A percentile compares a stretch with the other conserved stretches of the same genome.
phyloP scores from a whole-genome alignment of 805 yeast species.

The Ogataea paraovalis region DNA sequence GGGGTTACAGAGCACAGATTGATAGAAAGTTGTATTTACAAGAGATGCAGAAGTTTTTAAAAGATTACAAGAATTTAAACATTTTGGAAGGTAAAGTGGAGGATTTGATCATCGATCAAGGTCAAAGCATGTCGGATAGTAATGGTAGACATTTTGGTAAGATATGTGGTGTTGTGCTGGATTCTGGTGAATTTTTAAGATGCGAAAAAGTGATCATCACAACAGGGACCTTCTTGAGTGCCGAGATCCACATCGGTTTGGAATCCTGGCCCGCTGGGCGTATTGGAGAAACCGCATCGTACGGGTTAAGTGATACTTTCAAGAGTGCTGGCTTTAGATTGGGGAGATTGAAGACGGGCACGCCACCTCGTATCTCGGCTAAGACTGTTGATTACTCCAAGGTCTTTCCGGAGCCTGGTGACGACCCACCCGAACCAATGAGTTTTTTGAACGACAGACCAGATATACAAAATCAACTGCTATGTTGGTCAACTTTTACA shows the following conservation, averaged over 20 bases:
- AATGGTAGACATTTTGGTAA: constrained; percentile 40
- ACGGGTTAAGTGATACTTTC: constrained; percentile 80
- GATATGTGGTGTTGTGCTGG: constrained; percentile 70
- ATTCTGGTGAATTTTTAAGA: constrained; percentile 56
- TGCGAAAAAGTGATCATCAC: constrained; percentile 77
- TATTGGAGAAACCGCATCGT: constrained; percentile 87
- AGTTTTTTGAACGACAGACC: constrained; percentile 75
- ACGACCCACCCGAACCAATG: constrained; percentile 84
- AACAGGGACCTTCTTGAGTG: constrained; percentile 93
- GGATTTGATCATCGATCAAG: constrained; percentile 65
- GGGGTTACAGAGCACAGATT: constrained; percentile 98
- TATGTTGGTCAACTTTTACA: constrained; percentile 77
- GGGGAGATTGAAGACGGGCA: constrained; percentile 93
- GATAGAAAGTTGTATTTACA: constrained; percentile 74
- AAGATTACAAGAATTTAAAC: constrained; percentile 50
- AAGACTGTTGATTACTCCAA: constrained; percentile 63
- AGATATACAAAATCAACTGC: constrained; percentile 52
- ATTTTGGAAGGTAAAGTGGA: constrained; percentile 75
- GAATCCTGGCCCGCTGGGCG: constrained; percentile 84
- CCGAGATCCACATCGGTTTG: constrained; percentile 90
- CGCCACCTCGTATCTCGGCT: constrained; percentile 85
- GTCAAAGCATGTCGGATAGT: constrained; percentile 21
- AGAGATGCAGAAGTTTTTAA: constrained; percentile 73
- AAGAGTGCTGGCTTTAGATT: constrained; percentile 71
- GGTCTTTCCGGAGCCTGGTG: constrained; percentile 75